Conservation (phyloP, 208 protist genomes). For the Vickermania ingenoplastis region DNA sequence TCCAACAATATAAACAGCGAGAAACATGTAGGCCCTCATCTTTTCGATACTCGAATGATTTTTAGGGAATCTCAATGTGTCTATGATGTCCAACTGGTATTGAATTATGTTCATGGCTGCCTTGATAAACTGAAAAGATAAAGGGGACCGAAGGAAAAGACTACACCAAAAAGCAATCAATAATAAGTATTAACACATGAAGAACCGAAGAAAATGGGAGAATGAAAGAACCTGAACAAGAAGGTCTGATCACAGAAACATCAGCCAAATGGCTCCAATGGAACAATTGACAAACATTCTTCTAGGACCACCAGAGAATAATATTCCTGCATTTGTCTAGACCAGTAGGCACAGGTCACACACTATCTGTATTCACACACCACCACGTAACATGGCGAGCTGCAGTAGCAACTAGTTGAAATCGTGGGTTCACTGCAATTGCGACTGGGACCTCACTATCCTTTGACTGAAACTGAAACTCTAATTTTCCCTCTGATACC, state of each 20-base stretch:
- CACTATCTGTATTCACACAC: conserved; percentile 38
- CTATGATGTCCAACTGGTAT: conserved; percentile 62
- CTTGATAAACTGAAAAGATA: conserved; percentile 9
- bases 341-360: not conserved
- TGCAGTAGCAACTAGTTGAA: conserved; percentile 45
- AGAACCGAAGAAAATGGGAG: not conserved
- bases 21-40: conserved; percentile 73
- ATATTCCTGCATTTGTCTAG: too few species aligned
- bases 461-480: conserved; percentile 61
- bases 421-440: conserved; percentile 56
- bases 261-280: too few species aligned
- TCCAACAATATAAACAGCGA: conserved; percentile 60
- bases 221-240: not conserved
- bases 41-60: conserved; percentile 66
- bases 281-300: too few species aligned
- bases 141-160: not conserved
- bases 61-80: conserved; percentile 40
- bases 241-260: not conserved
- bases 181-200: conserved; percentile 4
- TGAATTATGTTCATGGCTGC: conserved; percentile 61
- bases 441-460: conserved; percentile 64
- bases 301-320: too few species aligned
- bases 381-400: conserved; percentile 77
- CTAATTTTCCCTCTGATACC: conserved; percentile 21
- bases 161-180: not conserved